Percentiles rank a stretch among this genome's conserved stretches.
Conservation (phyloP, 805 yeast genomes). For the Ogataea paraovalis region DNA sequence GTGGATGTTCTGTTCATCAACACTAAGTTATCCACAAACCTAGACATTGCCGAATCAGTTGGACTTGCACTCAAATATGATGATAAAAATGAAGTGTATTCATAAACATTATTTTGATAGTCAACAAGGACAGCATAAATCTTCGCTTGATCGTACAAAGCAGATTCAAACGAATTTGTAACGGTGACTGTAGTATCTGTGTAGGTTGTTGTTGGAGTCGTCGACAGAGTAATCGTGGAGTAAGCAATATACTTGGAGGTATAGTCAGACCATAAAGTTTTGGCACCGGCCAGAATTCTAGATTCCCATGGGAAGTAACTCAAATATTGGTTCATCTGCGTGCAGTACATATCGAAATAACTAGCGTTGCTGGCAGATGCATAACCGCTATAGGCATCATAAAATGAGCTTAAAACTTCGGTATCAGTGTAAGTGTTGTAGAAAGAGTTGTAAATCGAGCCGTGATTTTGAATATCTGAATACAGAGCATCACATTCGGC, state of each 20-base stretch:
- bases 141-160: slow-evolving; percentile 3
- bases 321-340: slow-evolving; percentile 1
- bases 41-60: background rate
- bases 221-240: background rate
- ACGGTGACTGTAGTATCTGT: slow-evolving; percentile 6
- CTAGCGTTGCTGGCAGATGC: background rate
- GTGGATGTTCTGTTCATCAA: slow-evolving; percentile 1
- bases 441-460: slow-evolving; percentile 3
- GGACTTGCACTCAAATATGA: slow-evolving; percentile 1
- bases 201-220: slow-evolving; percentile 6
- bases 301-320: slow-evolving; percentile 6
- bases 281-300: slow-evolving; percentile 4
- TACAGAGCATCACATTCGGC: slow-evolving; percentile 9
- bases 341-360: slow-evolving; percentile 3
- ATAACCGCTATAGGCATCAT: background rate
- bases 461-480: slow-evolving; percentile 4
- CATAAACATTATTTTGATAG: slow-evolving; percentile 6
- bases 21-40: slow-evolving; percentile 1
- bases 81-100: slow-evolving; percentile 6
- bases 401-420: background rate
- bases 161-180: slow-evolving; percentile 1
- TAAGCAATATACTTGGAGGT: slow-evolving; percentile 2
- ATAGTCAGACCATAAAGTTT: slow-evolving; percentile 1
- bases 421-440: slow-evolving; percentile 4
- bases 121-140: slow-evolving; percentile 5